phyloP scores from a whole-genome alignment of 495 filamentous ascomycete genomes.

The Tuber indicum region DNA sequence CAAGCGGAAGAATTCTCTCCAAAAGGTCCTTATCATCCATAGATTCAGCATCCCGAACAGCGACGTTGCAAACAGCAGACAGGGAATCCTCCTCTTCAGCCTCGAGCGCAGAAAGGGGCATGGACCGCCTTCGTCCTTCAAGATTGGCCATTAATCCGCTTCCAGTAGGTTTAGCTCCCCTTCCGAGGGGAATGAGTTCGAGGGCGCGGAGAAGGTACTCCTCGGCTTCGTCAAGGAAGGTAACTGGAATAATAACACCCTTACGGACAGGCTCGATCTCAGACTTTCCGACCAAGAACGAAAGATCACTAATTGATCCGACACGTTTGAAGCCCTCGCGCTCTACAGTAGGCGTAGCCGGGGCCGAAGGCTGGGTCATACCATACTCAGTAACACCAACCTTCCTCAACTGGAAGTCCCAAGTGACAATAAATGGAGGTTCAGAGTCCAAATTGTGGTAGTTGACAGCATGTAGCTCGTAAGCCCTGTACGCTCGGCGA shows the following conservation, averaged over 20 bases:
- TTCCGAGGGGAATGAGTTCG: constrained; percentile 62
- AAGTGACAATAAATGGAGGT: constrained; percentile 73
- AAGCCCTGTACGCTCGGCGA: constrained; percentile 93
- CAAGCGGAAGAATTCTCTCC: constrained; percentile 61
- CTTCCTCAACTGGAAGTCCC: constrained; percentile 93
- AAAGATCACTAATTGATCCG: constrained; percentile 93
- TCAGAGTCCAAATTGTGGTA: constrained; percentile 74
- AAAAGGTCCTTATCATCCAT: constrained; percentile 77
- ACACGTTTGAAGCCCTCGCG: constrained; percentile 66
- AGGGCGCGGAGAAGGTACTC: constrained; percentile 74
- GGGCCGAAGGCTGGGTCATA: constrained; percentile 72
- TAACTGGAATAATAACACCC: constrained; percentile 88
- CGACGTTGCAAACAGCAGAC: constrained; percentile 84
- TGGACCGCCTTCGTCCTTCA: constrained; percentile 61
- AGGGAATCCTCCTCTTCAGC: constrained; percentile 63
- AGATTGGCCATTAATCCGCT: constrained; percentile 64
- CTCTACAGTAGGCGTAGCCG: constrained; percentile 68
- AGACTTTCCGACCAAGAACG: constrained; percentile 64
- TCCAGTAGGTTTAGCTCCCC: constrained; percentile 20
- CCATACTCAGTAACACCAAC: constrained; percentile 85
- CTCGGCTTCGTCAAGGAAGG: constrained; percentile 87
- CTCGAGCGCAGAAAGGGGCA: constrained; percentile 44
- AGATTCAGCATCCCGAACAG: constrained; percentile 81
- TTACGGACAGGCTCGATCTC: constrained; percentile 73
- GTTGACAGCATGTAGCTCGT: constrained; percentile 76